Evolutionary conservation across 1,284 basidiomycete species (phyloP).

Genomic region (Trichosporon sp.): DNA sequence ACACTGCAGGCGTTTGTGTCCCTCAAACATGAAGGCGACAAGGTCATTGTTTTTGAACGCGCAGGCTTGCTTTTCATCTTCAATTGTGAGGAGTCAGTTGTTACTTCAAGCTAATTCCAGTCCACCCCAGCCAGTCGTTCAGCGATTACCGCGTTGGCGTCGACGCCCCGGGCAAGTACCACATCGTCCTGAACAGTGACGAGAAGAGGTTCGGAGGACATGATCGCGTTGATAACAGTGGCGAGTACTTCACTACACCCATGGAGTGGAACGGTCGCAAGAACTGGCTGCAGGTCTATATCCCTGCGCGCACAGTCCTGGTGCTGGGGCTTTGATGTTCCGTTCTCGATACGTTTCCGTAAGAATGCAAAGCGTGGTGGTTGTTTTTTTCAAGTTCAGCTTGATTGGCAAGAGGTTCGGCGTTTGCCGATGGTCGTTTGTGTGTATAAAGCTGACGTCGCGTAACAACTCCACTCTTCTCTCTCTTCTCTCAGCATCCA

Average conservation of each 20-base stretch:
- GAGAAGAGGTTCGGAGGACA: conserved; percentile 87
- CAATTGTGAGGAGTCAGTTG: conserved; percentile 64
- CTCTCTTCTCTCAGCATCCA: too few species aligned
- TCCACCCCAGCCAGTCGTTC: conserved; percentile 84
- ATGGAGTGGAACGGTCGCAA: conserved; percentile 88
- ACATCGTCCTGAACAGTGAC: conserved; percentile 78
- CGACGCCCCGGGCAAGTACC: conserved; percentile 83
- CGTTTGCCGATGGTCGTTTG: not conserved
- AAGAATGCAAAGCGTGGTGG: too few species aligned
- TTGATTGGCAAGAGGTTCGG: not conserved
- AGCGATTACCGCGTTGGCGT: conserved; percentile 92
- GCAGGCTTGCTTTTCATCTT: conserved; percentile 91
- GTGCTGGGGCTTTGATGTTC: conserved; percentile 60
- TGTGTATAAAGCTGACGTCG: too few species aligned
- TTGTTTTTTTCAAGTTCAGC: not conserved
- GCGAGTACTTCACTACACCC: conserved; percentile 76
- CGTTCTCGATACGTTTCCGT: too few species aligned
- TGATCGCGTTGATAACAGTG: conserved; percentile 69
- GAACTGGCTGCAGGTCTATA: conserved; percentile 86
- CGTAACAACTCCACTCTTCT: too few species aligned
- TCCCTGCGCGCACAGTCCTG: conserved; percentile 72
- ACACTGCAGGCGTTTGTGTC: conserved; percentile 77
- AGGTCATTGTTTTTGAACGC: conserved; percentile 90
- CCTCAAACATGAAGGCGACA: conserved; percentile 88
- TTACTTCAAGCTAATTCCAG: conserved; percentile 29